These are phyloP conservation scores for Postia placenta DNA, from an alignment of 768 basidiomycete genomes.

Conservation along the genomic window DNA sequence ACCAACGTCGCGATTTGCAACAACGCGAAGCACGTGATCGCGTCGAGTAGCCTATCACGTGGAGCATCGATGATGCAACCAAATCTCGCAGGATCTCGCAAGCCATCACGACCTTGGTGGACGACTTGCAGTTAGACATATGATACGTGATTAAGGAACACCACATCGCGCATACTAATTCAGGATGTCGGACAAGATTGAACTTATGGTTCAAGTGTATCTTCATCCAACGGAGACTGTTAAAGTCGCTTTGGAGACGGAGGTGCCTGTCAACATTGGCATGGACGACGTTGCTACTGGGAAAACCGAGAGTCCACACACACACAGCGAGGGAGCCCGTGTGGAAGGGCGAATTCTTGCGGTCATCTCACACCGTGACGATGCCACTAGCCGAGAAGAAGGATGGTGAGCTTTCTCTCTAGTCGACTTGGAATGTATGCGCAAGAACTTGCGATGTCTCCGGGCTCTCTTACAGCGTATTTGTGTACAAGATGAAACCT, in stretches of 20 bases:
- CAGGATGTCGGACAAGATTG: conserved; percentile 8
- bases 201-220: conserved; percentile 19
- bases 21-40: too few species aligned
- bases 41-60: too few species aligned
- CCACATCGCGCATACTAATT: too few species aligned
- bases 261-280: conserved; percentile 3
- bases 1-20: too few species aligned
- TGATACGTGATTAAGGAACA: too few species aligned
- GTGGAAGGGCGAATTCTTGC: conserved; percentile 5
- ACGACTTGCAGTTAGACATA: too few species aligned
- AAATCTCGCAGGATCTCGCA: too few species aligned
- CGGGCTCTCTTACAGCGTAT: not conserved
- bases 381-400: conserved; percentile 30
- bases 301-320: not conserved
- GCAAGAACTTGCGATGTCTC: not conserved
- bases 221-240: conserved; percentile 41
- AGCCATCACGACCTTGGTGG: too few species aligned
- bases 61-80: too few species aligned
- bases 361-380: conserved; percentile 33
- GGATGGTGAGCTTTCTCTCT: conserved; percentile 2
- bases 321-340: not conserved
- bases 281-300: conserved; percentile 5
- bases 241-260: conserved; percentile 36
- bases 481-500: not conserved
- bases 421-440: not conserved